A percentile compares a stretch with the other conserved stretches of the same genome.
phyloP scores from a whole-genome alignment of 257 asterid genomes.

The Petunia axillaris region DNA sequence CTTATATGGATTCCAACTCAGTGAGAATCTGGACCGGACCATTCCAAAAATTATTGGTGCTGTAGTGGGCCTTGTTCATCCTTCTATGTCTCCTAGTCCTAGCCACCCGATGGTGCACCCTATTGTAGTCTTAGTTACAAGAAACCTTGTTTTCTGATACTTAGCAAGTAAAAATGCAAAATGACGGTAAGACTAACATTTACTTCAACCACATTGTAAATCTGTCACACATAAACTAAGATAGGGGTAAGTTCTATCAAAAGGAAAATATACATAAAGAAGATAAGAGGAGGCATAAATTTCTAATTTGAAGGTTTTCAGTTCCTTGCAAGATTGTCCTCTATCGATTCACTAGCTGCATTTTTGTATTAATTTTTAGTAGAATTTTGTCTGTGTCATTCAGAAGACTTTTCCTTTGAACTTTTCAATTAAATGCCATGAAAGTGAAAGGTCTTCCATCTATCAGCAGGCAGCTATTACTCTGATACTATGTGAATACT shows the following conservation, averaged over 20 bases:
- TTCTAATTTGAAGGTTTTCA: conserved; percentile 8
- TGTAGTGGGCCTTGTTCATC: conserved; percentile 2
- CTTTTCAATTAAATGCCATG: neutral
- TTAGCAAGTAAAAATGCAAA: neutral
- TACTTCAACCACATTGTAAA: neutral
- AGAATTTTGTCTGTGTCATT: neutral
- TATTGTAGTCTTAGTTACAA: neutral
- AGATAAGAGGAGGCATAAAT: neutral
- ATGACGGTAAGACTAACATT: neutral
- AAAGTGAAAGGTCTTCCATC: neutral
- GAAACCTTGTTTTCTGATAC: conserved; percentile 6
- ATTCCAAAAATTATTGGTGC: conserved; percentile 14
- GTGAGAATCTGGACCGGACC: neutral
- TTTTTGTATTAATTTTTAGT: neutral
- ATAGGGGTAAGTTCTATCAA: neutral
- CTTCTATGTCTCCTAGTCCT: conserved; percentile 17
- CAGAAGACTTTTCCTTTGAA: neutral
- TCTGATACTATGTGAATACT: neutral
- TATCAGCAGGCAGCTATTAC: neutral
- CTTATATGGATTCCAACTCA: conserved; percentile 23
- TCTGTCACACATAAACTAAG: neutral
- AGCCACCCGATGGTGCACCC: neutral
- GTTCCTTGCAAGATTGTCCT: neutral
- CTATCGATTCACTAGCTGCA: neutral
- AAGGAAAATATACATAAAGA: neutral